Evolutionary conservation across 257 asterid species (phyloP).

Genomic region (Petunia secreta): DNA sequence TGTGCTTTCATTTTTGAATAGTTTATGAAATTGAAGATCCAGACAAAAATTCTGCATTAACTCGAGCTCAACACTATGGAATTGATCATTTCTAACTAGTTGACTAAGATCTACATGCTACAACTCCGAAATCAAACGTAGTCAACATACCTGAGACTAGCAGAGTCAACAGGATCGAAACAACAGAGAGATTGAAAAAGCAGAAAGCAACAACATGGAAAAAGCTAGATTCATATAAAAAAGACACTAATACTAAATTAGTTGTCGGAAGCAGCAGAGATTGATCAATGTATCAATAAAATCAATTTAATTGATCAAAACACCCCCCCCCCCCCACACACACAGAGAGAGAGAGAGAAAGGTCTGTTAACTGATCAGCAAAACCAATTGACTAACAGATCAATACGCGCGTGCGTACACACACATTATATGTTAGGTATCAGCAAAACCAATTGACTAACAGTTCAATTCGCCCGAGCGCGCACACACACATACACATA

Average conservation of each 20-base stretch:
- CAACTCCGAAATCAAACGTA: not conserved
- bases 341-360: no score
- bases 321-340: no score
- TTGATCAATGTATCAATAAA: no score
- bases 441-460: not conserved
- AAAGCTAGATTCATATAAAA: not conserved
- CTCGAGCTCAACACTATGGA: not conserved
- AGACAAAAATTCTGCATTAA: not conserved
- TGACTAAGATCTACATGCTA: constrained; percentile 11
- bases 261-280: no score
- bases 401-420: no score
- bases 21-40: constrained; percentile 10
- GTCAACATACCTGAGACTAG: not conserved
- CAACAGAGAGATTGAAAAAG: not conserved
- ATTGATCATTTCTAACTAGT: not conserved
- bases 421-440: no score
- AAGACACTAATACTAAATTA: no score
- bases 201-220: not conserved
- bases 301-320: no score
- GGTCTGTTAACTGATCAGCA: not conserved
- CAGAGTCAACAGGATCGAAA: not conserved
- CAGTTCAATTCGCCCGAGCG: not conserved
- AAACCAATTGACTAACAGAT: not conserved
- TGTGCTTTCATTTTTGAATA: not conserved
- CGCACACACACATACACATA: no score